Evolutionary conservation across 2,329 filamentous ascomycete genomes (phyloP).

Genomic region (Pleoardoris graminearum): DNA sequence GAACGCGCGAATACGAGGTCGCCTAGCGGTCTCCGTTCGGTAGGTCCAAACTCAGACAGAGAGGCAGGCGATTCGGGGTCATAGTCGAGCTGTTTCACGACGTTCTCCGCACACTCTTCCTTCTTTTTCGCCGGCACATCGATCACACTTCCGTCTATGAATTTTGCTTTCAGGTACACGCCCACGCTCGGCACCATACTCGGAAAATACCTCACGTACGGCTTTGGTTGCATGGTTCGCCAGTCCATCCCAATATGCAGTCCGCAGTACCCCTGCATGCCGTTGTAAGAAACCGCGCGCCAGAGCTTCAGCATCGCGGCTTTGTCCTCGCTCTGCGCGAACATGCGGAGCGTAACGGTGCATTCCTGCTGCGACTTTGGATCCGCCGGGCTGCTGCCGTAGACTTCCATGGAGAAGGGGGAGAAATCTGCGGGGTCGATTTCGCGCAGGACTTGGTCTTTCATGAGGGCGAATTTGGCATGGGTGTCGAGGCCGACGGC

Average conservation of each 20-base stretch:
- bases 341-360: conserved; percentile 39
- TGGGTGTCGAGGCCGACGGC: conserved; percentile 22
- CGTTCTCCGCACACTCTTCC: conserved; percentile 13
- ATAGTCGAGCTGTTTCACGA: conserved; percentile 21
- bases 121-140: conserved; percentile 12
- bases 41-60: conserved; percentile 36
- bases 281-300: conserved; percentile 28
- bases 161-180: conserved; percentile 15
- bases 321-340: conserved; percentile 22
- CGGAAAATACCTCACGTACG: conserved; percentile 19
- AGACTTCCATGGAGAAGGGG: conserved; percentile 20
- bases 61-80: conserved; percentile 30
- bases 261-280: conserved; percentile 42
- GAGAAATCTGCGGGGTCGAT: conserved; percentile 17
- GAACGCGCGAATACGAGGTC: conserved; percentile 30
- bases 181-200: conserved; percentile 20
- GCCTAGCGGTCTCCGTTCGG: conserved; percentile 41
- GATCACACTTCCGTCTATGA: conserved; percentile 12
- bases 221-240: conserved; percentile 42
- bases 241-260: conserved; percentile 44
- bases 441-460: conserved; percentile 18
- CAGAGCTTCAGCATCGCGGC: conserved; percentile 17
- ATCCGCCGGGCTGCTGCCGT: conserved; percentile 27
- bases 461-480: conserved; percentile 18
- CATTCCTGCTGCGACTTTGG: conserved; percentile 34